Evolutionary conservation across 177 flowering plant genomes (phyloP).

Genomic region (Vitis hybrid): DNA sequence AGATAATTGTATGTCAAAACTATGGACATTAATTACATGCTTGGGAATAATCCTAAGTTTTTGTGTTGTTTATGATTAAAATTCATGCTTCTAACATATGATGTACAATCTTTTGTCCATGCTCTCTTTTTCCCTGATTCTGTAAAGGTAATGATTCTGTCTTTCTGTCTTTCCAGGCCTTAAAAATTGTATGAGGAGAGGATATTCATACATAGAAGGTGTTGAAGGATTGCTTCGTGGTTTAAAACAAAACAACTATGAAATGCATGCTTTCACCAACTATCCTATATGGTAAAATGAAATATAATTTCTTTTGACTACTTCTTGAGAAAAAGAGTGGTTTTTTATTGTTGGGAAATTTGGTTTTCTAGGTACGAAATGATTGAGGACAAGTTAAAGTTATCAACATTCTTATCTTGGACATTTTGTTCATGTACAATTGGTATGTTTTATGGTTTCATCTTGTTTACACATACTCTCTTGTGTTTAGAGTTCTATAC

Average conservation of each 20-base stretch:
- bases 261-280: constrained; percentile 95
- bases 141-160: not conserved
- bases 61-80: not conserved
- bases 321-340: not conserved
- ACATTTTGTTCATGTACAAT: constrained; percentile 78
- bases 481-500: too few species aligned
- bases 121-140: not conserved
- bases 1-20: too few species aligned
- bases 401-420: constrained; percentile 84
- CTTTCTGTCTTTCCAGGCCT: constrained; percentile 53
- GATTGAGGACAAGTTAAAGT: constrained; percentile 79
- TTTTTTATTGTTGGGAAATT: not conserved
- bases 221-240: constrained; percentile 61
- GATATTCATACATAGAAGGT: constrained; percentile 78
- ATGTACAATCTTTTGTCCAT: not conserved
- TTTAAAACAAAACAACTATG: constrained; percentile 62
- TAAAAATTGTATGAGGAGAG: constrained; percentile 69
- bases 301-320: not conserved
- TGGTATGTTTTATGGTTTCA: constrained; percentile 41
- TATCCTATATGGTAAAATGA: constrained; percentile 80
- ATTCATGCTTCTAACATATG: not conserved
- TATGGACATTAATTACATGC: too few species aligned
- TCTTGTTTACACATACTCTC: not conserved
- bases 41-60: too few species aligned
- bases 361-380: constrained; percentile 60